Percentiles rank a stretch among this genome's conserved stretches.
Evolutionary conservation across 169 alveolate genomes (phyloP).

Genomic region (Plasmodium billcollinsi): DNA sequence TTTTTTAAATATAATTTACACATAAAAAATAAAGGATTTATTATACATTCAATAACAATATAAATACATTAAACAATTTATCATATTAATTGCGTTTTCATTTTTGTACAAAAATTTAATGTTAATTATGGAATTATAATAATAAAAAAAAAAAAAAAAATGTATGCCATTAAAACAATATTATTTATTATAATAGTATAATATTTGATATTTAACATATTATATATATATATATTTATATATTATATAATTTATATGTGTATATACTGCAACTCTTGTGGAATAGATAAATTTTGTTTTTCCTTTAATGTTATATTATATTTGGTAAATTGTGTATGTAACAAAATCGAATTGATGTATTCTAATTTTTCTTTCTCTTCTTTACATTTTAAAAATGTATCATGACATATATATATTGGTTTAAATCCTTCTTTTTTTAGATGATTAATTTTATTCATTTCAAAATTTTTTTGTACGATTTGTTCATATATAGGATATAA

Average conservation of each 20-base stretch:
- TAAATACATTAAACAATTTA: too few relatives aligned
- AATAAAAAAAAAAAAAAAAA: too few relatives aligned
- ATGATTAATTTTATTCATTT: slow-evolving; percentile 34
- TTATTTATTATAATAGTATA: too few relatives aligned
- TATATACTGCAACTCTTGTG: slow-evolving; percentile 10
- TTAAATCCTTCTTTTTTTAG: slow-evolving; percentile 58
- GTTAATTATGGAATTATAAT: too few relatives aligned
- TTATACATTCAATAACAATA: too few relatives aligned
- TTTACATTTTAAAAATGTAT: slow-evolving; percentile 38
- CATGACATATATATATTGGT: slow-evolving; percentile 57
- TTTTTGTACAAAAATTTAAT: too few relatives aligned
- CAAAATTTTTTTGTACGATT: slow-evolving; percentile 31
- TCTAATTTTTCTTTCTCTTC: slow-evolving; percentile 51
- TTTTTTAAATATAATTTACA: too few relatives aligned
- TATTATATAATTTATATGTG: slow-evolving; percentile 14
- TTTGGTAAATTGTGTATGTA: slow-evolving; percentile 25
- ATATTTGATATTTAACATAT: too few relatives aligned
- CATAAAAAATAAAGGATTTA: too few relatives aligned
- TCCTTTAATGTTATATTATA: slow-evolving; percentile 1
- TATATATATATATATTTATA: too few relatives aligned
- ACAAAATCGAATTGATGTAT: slow-evolving; percentile 40
- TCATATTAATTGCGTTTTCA: too few relatives aligned
- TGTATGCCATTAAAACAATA: too few relatives aligned
- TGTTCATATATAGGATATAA: slow-evolving; percentile 71
- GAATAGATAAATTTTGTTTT: not conserved